Base-by-base conservation (phyloP, 441 rosid genomes). In the Brassica hybrid region DNA sequence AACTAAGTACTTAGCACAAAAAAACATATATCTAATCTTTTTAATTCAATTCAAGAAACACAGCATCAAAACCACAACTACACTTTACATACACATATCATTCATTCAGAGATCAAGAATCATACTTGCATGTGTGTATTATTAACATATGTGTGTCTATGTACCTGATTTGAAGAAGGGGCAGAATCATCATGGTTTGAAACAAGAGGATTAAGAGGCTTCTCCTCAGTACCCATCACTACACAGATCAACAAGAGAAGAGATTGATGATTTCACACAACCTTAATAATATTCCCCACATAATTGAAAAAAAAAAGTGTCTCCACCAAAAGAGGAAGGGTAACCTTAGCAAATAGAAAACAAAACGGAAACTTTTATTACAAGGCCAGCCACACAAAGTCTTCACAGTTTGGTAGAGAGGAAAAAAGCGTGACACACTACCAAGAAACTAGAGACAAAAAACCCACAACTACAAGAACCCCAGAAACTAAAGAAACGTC, bases 161-260 rank as follows among this genome's bases (percentile, higher is more conserved):
- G 60, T 79, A 79, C 82, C 82, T 75, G 82, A 75, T 48, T 16
- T n/a, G 73, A 52, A 79, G 72, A 52, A 80, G 65, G 23, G 3
- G 59, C 8, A 66, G 65, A 71, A 66, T 21, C 73, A 57, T 36
- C 76, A 65, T 71, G 82, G 34, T 64, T 13, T 70, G 70, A 59
- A 36, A 17, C 78, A 68, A 76, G 61, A 25, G 71, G 16, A 76
- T 67, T 69, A 32, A 80, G 63, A 73, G 76, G 75, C 59, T 76
- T 81, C 12, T 76, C 78, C 9, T 68, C 83, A 73, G 67, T 64
- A 68, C 0, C 18, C 83, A 77, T 76, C 72, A 76, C 75, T 69
- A 41, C 4, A 68, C 78, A 54, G 25, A 63, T 52, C 19, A 75
- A 54, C 19, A 0, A 73, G 41, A 73, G 43, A 68, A 21, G 23